Evolutionary conservation across 2,329 filamentous ascomycete genomes (phyloP).

Genomic region (Phaeosphaeriaceae sp.): DNA sequence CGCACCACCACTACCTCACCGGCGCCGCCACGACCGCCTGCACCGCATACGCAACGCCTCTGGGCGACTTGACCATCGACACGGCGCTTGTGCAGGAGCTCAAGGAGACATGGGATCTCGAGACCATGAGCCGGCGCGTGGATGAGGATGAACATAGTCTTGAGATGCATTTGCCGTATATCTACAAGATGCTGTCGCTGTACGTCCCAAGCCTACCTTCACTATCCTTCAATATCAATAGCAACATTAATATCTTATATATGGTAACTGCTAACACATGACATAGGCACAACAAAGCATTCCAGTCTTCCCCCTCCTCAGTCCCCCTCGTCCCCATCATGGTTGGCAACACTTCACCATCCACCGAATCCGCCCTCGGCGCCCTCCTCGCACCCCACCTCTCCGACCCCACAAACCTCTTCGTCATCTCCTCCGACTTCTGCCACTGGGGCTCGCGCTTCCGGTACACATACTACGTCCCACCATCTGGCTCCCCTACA

Average conservation of each 20-base stretch:
- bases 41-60: slow-evolving; percentile 73
- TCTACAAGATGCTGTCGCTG: slow-evolving; percentile 76
- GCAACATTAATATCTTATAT: too few relatives aligned
- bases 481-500: slow-evolving; percentile 51
- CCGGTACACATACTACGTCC: slow-evolving; percentile 79
- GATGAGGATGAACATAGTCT: slow-evolving; percentile 91
- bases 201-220: slow-evolving; percentile 27
- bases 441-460: slow-evolving; percentile 94
- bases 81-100: slow-evolving; percentile 59
- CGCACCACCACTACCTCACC: slow-evolving; percentile 82
- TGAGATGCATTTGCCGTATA: slow-evolving; percentile 95
- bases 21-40: slow-evolving; percentile 80
- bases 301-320: slow-evolving; percentile 58
- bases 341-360: slow-evolving; percentile 74
- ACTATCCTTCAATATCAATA: not conserved
- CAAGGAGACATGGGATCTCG: slow-evolving; percentile 34
- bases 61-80: slow-evolving; percentile 75
- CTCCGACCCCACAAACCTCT: slow-evolving; percentile 68
- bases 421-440: slow-evolving; percentile 93
- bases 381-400: slow-evolving; percentile 71
- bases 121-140: slow-evolving; percentile 65
- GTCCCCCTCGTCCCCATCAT: slow-evolving; percentile 85
- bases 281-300: slow-evolving; percentile 36
- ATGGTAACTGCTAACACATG: slow-evolving; percentile 22
- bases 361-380: slow-evolving; percentile 73